Evolutionary conservation across 805 yeast species (phyloP).

Genomic region (Teunomyces kruisii): DNA sequence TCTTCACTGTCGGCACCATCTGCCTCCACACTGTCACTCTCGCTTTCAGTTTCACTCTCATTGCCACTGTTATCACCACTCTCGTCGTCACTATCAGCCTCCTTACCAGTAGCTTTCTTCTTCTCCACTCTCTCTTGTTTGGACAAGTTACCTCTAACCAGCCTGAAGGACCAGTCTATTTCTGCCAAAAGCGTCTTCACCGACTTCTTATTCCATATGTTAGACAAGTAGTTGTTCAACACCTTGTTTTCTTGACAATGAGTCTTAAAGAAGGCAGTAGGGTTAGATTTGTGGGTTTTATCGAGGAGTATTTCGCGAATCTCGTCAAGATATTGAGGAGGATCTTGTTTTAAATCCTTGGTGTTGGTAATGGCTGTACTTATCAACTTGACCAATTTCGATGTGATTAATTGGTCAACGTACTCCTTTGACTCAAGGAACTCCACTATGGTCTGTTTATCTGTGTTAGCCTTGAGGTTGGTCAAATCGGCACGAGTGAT

Average conservation of each 20-base stretch:
- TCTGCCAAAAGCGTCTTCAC: slow-evolving; percentile 36
- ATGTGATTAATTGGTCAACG: slow-evolving; percentile 25
- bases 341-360: slow-evolving; percentile 27
- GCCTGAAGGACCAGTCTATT: slow-evolving; percentile 45
- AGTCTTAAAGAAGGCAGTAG: slow-evolving; percentile 45
- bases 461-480: slow-evolving; percentile 9
- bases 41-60: slow-evolving; percentile 12
- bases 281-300: slow-evolving; percentile 37
- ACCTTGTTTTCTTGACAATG: slow-evolving; percentile 40
- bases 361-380: slow-evolving; percentile 24
- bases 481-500: slow-evolving; percentile 15
- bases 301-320: slow-evolving; percentile 22
- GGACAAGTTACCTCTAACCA: slow-evolving; percentile 47
- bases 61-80: slow-evolving; percentile 12
- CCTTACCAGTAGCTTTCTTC: slow-evolving; percentile 21
- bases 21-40: slow-evolving; percentile 8
- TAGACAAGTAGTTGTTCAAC: slow-evolving; percentile 48
- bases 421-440: slow-evolving; percentile 22
- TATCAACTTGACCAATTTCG: slow-evolving; percentile 33
- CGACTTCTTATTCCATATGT: slow-evolving; percentile 44
- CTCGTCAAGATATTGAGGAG: slow-evolving; percentile 39
- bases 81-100: slow-evolving; percentile 13
- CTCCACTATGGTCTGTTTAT: slow-evolving; percentile 14
- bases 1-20: slow-evolving; percentile 20
- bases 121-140: slow-evolving; percentile 34